Base-by-base conservation (phyloP, 2,329 filamentous ascomycete species). In the Tympanopsis confertula region DNA sequence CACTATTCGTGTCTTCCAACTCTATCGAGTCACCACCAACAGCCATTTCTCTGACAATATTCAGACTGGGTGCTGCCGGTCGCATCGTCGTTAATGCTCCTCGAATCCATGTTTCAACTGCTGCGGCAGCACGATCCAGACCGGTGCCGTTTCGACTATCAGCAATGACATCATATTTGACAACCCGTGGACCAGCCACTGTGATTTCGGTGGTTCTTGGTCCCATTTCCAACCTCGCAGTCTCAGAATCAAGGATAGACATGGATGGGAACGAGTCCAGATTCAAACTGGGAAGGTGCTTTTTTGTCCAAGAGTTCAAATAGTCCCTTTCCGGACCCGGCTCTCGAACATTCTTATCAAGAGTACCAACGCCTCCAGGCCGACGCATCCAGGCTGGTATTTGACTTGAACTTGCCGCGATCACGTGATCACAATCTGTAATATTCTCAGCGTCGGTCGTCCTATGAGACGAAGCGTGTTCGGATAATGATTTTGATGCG, bases 31-130 rank as follows among this genome's bases (percentile, higher is more conserved):
- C 82, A 3, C 71, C 66, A 13, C 71, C 54, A 4, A 63, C 13
- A 66, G 65, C 15, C 62, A 60, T 5, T 61, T 44, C 51, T 51
- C 47, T 53, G 66, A 48, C 52, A 47, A 47, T 54, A 50, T 42
- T 57, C 50, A 64, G 42, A 19, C 62, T 56, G 2, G 70, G 69
- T n/a, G 70, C 72, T 15, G 59, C 48, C 15, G 38, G 57, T 1
- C 70, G 67, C 4, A 72, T 68, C 50, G 79, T 80, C 50, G 79
- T 80, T 42, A 86, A 86, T 26, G 94, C 78, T 44, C 86, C 86
- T 42, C 88, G 71, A 41, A 96, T 67, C 87, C 91, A 98, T 1
- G 80, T 82, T 59, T 96, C 91, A 20, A 96, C 79, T 2, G 83
- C 82, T 4, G 86, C 82, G 1, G 88, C 87, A 7, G 94, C 80